These are phyloP conservation scores for Penicillium angulare DNA, from an alignment of 495 filamentous ascomycete species.

Conservation along the genomic window DNA sequence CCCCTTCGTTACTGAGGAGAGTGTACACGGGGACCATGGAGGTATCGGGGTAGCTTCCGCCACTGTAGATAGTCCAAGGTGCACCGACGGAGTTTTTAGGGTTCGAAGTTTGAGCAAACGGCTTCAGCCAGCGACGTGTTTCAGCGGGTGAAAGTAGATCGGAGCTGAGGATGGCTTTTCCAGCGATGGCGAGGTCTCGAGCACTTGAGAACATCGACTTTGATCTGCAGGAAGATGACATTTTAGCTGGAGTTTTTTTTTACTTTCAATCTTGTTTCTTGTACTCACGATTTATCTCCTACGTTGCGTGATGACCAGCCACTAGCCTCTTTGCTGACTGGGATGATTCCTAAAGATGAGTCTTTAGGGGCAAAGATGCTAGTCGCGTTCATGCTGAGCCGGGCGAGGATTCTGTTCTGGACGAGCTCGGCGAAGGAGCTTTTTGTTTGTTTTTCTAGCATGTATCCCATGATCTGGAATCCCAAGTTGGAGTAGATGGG, in stretches of 20 bases:
- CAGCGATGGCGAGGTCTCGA: slow-evolving; percentile 28
- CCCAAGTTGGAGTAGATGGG: slow-evolving; percentile 58
- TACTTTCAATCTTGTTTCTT: slow-evolving; percentile 3
- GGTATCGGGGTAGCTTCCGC: slow-evolving; percentile 20
- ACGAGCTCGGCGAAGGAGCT: slow-evolving; percentile 41
- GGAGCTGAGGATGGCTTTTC: slow-evolving; percentile 49
- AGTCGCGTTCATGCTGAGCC: slow-evolving; percentile 38
- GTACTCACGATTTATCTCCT: slow-evolving; percentile 24
- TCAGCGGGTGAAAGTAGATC: slow-evolving; percentile 35
- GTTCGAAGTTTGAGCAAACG: slow-evolving; percentile 49
- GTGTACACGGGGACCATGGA: slow-evolving; percentile 52
- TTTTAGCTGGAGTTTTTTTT: too few relatives aligned
- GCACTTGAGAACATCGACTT: slow-evolving; percentile 28
- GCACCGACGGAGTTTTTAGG: slow-evolving; percentile 43
- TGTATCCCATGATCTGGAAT: slow-evolving; percentile 53
- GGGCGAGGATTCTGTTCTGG: slow-evolving; percentile 34
- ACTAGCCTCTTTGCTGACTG: slow-evolving; percentile 22
- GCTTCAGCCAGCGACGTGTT: slow-evolving; percentile 46
- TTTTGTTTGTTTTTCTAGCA: slow-evolving; percentile 49
- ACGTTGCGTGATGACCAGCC: slow-evolving; percentile 13
- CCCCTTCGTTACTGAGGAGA: slow-evolving; percentile 40
- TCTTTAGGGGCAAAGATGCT: slow-evolving; percentile 39
- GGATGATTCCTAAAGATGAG: slow-evolving; percentile 39
- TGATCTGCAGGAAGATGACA: slow-evolving; percentile 22
- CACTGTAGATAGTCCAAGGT: slow-evolving; percentile 39